Conservation (phyloP, 2,329 filamentous ascomycete species). For the Epichloe hybrida region DNA sequence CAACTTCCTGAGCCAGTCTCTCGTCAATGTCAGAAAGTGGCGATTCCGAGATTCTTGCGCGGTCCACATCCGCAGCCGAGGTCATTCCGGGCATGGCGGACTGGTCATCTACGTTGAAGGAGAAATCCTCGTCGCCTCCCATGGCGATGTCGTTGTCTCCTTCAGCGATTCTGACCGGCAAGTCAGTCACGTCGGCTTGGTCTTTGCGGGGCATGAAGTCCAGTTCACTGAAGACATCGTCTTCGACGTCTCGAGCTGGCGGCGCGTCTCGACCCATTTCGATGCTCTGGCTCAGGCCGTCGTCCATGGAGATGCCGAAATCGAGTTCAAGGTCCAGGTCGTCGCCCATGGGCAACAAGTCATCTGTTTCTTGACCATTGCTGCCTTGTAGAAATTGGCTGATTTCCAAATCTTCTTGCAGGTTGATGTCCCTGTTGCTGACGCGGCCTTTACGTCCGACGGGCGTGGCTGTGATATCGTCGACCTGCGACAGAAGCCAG, state of each 20-base stretch:
- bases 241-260: slow-evolving; percentile 50
- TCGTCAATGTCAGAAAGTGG: slow-evolving; percentile 58
- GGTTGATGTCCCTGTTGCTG: slow-evolving; percentile 51
- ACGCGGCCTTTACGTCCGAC: slow-evolving; percentile 43
- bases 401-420: slow-evolving; percentile 55
- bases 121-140: slow-evolving; percentile 48
- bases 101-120: slow-evolving; percentile 47
- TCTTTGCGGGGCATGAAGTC: slow-evolving; percentile 44
- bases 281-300: slow-evolving; percentile 54
- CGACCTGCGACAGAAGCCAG: slow-evolving; percentile 65
- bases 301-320: slow-evolving; percentile 60
- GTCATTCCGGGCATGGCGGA: slow-evolving; percentile 39
- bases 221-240: slow-evolving; percentile 54
- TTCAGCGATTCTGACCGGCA: slow-evolving; percentile 47
- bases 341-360: slow-evolving; percentile 47
- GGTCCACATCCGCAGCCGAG: slow-evolving; percentile 33
- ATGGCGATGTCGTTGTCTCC: slow-evolving; percentile 51
- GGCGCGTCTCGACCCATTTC: slow-evolving; percentile 86
- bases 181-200: slow-evolving; percentile 39
- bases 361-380: slow-evolving; percentile 44
- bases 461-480: slow-evolving; percentile 42
- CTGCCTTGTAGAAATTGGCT: slow-evolving; percentile 76
- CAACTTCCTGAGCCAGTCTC: slow-evolving; percentile 44
- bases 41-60: slow-evolving; percentile 53
- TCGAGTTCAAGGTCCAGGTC: slow-evolving; percentile 59